phyloP scores from a whole-genome alignment of 352 stramenopile genomes.

The Pythium sukuiense region DNA sequence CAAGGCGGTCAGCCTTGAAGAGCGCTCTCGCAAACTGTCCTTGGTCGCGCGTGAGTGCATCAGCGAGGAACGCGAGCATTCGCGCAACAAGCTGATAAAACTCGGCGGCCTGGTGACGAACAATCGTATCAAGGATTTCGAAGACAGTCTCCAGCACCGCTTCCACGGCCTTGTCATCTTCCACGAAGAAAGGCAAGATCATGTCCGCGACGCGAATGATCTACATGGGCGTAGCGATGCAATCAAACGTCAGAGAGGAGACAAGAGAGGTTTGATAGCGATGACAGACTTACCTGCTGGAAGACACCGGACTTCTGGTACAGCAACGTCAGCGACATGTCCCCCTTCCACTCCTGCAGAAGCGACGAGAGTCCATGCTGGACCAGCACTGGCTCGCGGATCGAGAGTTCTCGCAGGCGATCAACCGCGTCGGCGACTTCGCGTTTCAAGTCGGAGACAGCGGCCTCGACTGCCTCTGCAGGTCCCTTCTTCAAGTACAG shows the following conservation, averaged over 20 bases:
- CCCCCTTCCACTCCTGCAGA: slow-evolving; percentile 47
- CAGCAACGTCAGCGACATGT: slow-evolving; percentile 63
- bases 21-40: slow-evolving; percentile 36
- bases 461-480: slow-evolving; percentile 46
- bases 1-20: slow-evolving; percentile 36
- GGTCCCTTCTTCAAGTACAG: slow-evolving; percentile 30
- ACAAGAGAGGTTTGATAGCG: neutral
- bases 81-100: slow-evolving; percentile 62
- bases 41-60: slow-evolving; percentile 42
- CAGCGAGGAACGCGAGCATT: slow-evolving; percentile 51
- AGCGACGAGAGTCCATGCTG: slow-evolving; percentile 42
- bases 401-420: slow-evolving; percentile 54
- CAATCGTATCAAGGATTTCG: slow-evolving; percentile 66
- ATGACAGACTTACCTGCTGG: slow-evolving; percentile 45
- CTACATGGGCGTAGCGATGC: too few species aligned
- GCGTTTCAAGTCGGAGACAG: slow-evolving; percentile 39
- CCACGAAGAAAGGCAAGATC: slow-evolving; percentile 37
- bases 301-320: slow-evolving; percentile 66
- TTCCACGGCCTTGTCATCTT: slow-evolving; percentile 34
- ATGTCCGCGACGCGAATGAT: slow-evolving; percentile 66
- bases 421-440: slow-evolving; percentile 56
- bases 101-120: slow-evolving; percentile 59
- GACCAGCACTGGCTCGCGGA: slow-evolving; percentile 56
- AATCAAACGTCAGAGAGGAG: too few species aligned
- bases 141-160: slow-evolving; percentile 59